Evolutionary conservation across 768 basidiomycete species (phyloP), one percentile per base, ranked within the genome.

Genomic region (Xerocomus brunneocitrinus): DNA sequence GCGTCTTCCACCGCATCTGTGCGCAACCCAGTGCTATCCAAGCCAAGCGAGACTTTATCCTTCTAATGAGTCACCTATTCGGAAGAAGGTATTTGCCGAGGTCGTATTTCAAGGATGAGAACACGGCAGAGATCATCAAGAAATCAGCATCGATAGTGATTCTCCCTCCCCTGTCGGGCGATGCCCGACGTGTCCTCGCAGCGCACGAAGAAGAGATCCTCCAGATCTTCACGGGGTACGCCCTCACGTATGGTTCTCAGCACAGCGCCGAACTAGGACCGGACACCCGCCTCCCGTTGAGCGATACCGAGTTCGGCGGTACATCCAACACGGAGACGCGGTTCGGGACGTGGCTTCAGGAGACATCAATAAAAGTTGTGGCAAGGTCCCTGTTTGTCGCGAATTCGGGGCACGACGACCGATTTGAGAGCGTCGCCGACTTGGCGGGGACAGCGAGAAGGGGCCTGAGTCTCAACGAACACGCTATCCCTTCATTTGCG

Each of bases 371-470:
- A n/a, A 58, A 32, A 0, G 68, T 76, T 25, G 60, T 69, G 1
- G 76, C 73, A 28, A 79, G 85, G 8, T 89, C 86, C 1, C 58
- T 72, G 5, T 89, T 87, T 57, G 84, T 82, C 7, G 83, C 86
- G 0, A 84, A 76, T 52, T 89, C 87, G 0, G 86, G 87, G 0
- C 83, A 83, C 49, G 76, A 64, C 28, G 86, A 89, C 60, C 51
- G 57, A 1, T 87, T 85, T 58, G 38, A 54, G 5, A 76, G 69
- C 30, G 71, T 86, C 10, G 54, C 66, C 2, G 84, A 89, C 56
- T 72, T 89, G 8, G 68, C 73, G 1, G 67, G 66, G 9, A 82
- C 84, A 0, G 74, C 74, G 0, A 74, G 86, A 25, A 62, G 62
- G 7, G 84, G 83, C 0, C 58, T 89, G 19, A 73, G 76, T 50